Percentiles rank a stretch among this genome's conserved stretches.
Evolutionary conservation across 495 filamentous ascomycete species (phyloP).

Genomic region (Evansstolkia leycettana): DNA sequence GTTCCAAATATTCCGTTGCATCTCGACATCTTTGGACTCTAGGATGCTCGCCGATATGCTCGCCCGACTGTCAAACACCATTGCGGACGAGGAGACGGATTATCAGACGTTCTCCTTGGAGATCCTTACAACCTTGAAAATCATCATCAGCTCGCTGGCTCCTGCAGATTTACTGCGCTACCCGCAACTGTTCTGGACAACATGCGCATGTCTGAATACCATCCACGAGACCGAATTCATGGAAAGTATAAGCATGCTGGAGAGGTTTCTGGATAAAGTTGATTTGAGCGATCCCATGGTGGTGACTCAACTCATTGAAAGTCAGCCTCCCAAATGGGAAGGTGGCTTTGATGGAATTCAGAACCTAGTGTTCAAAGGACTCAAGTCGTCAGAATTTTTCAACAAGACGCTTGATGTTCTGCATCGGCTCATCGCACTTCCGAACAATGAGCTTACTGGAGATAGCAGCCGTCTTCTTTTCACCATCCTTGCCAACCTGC

Average conservation of each 20-base stretch:
- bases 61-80: conserved; percentile 84
- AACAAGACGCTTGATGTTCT: conserved; percentile 64
- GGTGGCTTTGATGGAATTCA: conserved; percentile 81
- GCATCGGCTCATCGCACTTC: conserved; percentile 65
- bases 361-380: conserved; percentile 74
- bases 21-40: conserved; percentile 79
- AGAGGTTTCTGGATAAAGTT: conserved; percentile 70
- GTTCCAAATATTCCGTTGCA: conserved; percentile 93
- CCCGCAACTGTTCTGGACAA: conserved; percentile 95
- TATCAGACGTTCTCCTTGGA: conserved; percentile 97
- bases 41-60: conserved; percentile 94
- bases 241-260: conserved; percentile 84
- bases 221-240: conserved; percentile 92
- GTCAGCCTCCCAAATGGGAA: conserved; percentile 79
- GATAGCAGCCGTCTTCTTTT: conserved; percentile 72
- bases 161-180: conserved; percentile 69
- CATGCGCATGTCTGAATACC: conserved; percentile 87
- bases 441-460: conserved; percentile 71
- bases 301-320: conserved; percentile 57
- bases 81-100: conserved; percentile 82
- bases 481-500: conserved; percentile 74
- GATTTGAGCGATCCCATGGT: conserved; percentile 62
- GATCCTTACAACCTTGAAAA: conserved; percentile 84
- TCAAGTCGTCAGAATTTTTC: conserved; percentile 75
- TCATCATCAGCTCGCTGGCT: conserved; percentile 75